phyloP scores from a whole-genome alignment of 306 rosid genomes.

The Sesbania bispinosa region DNA sequence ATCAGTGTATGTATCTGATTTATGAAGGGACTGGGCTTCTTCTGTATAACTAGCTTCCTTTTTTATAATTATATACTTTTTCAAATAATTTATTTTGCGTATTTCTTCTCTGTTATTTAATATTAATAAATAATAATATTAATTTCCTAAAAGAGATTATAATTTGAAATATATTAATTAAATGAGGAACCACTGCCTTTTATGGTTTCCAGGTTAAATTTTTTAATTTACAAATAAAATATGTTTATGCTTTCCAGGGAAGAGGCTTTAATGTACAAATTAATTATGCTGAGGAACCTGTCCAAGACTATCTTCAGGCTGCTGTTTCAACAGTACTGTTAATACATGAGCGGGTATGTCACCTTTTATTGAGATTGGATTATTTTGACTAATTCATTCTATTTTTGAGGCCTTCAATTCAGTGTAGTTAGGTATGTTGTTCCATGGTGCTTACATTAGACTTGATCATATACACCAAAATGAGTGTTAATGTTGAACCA shows the following conservation, averaged over 20 bases:
- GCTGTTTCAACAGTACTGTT: conserved; percentile 72
- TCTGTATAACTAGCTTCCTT: not conserved
- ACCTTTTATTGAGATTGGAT: not conserved
- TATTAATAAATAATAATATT: not conserved
- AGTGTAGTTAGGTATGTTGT: not conserved
- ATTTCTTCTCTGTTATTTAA: not conserved
- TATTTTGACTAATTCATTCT: not conserved
- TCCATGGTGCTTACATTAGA: not conserved
- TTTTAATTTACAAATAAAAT: conserved; percentile 41
- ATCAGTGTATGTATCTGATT: too few relatives aligned
- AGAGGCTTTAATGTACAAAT: conserved; percentile 88
- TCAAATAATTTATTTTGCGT: not conserved
- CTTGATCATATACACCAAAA: not conserved
- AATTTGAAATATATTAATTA: not conserved
- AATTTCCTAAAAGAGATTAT: not conserved
- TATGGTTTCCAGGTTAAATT: conserved; percentile 55
- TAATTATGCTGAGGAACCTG: conserved; percentile 81
- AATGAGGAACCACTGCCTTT: conserved; percentile 15
- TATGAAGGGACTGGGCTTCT: not conserved
- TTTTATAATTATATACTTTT: not conserved
- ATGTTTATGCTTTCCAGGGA: conserved; percentile 57
- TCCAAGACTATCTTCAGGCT: conserved; percentile 71
- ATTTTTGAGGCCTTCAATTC: conserved; percentile 17
- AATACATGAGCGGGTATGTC: conserved; percentile 75
- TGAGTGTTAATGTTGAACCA: not conserved